Percentiles rank a stretch among this genome's conserved stretches.
phyloP scores from a whole-genome alignment of 176 grass and related monocot genomes.

The Tillandsia fasciculata region DNA sequence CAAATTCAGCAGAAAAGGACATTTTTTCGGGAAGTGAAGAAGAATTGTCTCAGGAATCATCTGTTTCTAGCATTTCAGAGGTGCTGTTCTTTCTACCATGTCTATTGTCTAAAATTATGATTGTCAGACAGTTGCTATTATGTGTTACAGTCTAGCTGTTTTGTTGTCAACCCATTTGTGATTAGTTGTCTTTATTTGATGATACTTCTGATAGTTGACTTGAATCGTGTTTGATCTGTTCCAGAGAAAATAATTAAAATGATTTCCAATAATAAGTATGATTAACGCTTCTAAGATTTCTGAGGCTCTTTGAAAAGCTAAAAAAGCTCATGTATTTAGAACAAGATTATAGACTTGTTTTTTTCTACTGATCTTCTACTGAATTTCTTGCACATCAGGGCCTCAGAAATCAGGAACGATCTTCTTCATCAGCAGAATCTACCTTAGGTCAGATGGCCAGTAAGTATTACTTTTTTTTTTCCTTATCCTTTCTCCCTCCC shows the following conservation, averaged over 20 bases:
- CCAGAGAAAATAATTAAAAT: background rate
- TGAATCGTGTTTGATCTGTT: too few relatives aligned
- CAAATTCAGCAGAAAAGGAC: slow-evolving; percentile 18
- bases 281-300: background rate
- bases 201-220: too few relatives aligned
- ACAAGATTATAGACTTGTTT: too few relatives aligned
- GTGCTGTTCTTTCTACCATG: slow-evolving; percentile 28
- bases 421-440: slow-evolving; percentile 28
- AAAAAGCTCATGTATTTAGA: too few relatives aligned
- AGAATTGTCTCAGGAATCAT: slow-evolving; percentile 32
- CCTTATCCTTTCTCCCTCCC: background rate
- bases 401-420: slow-evolving; percentile 27
- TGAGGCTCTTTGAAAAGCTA: too few relatives aligned
- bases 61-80: slow-evolving; percentile 39
- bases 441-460: slow-evolving; percentile 24
- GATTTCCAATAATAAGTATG: background rate
- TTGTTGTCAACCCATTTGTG: too few relatives aligned
- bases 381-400: slow-evolving; percentile 31
- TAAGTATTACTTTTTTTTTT: slow-evolving; percentile 22
- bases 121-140: background rate
- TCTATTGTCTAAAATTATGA: background rate
- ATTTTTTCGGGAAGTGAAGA: slow-evolving; percentile 28
- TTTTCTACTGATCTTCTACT: background rate
- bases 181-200: too few relatives aligned
- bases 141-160: background rate